Percentiles rank a stretch among this genome's conserved stretches.
Evolutionary conservation across 169 alveolate genomes (phyloP).

Genomic region (Plasmodium berghei): DNA sequence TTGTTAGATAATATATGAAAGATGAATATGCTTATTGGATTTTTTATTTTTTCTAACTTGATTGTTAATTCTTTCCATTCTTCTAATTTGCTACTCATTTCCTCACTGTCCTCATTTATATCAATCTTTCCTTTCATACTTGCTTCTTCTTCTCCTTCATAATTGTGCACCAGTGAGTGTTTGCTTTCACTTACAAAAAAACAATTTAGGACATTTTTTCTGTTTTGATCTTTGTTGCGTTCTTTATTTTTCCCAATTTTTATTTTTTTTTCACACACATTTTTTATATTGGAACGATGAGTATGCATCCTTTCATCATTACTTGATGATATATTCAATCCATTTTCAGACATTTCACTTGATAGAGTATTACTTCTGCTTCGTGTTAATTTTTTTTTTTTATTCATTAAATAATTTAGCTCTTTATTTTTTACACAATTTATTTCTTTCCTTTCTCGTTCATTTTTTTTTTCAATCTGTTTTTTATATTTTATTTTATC

Average conservation of each 20-base stretch:
- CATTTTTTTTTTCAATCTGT: constrained; percentile 6
- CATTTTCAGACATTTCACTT: constrained; percentile 11
- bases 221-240: not conserved
- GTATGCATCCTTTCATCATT: not conserved
- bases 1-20: constrained; percentile 40
- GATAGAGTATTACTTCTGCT: constrained; percentile 48
- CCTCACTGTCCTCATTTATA: not conserved
- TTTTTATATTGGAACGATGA: not conserved
- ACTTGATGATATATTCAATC: not conserved
- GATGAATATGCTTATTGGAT: constrained; percentile 31
- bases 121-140: not conserved
- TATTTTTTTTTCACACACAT: too few species aligned
- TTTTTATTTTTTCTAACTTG: constrained; percentile 39
- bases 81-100: constrained; percentile 26
- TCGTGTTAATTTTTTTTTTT: constrained; percentile 6
- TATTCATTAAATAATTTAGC: constrained; percentile 44
- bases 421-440: constrained; percentile 20
- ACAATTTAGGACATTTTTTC: constrained; percentile 6
- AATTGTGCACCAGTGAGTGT: constrained; percentile 22
- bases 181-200: constrained; percentile 22
- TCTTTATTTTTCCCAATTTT: not conserved
- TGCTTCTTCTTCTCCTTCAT: constrained; percentile 7
- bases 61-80: constrained; percentile 47
- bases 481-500: not conserved
- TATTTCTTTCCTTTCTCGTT: constrained; percentile 10